Percentiles rank a stretch among this genome's conserved stretches.
phyloP scores from a whole-genome alignment of 768 basidiomycete genomes.

The Boletus sensibilis region DNA sequence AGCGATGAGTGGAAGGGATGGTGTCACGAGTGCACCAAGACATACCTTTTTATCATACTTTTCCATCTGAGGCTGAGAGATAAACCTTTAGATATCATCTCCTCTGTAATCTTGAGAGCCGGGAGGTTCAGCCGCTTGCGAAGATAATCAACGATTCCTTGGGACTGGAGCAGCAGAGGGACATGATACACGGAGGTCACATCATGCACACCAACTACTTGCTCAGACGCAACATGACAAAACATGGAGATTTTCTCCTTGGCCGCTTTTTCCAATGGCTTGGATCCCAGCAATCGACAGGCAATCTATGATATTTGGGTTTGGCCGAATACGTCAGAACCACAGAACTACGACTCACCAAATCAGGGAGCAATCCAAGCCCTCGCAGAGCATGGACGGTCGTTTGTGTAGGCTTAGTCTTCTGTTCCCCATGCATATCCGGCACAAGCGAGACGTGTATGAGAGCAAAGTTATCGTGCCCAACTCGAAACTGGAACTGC shows the following conservation, averaged over 20 bases:
- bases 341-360: slow-evolving; percentile 50
- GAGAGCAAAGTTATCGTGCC: slow-evolving; percentile 93
- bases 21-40: background rate
- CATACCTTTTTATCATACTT: slow-evolving; percentile 77
- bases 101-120: slow-evolving; percentile 49
- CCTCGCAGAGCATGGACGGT: slow-evolving; percentile 93
- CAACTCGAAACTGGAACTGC: slow-evolving; percentile 99
- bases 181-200: slow-evolving; percentile 97
- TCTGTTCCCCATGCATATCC: slow-evolving; percentile 97
- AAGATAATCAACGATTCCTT: slow-evolving; percentile 88
- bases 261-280: slow-evolving; percentile 79
- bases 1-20: slow-evolving; percentile 2
- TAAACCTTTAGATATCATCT: slow-evolving; percentile 59
- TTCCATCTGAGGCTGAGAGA: slow-evolving; percentile 77
- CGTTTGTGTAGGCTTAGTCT: slow-evolving; percentile 98
- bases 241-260: slow-evolving; percentile 99
- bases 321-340: background rate
- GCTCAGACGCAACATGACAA: slow-evolving; percentile 88
- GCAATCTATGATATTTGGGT: slow-evolving; percentile 63
- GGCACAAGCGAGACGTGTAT: slow-evolving; percentile 98
- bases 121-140: slow-evolving; percentile 77
- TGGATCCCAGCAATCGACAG: slow-evolving; percentile 78
- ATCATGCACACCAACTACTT: slow-evolving; percentile 94
- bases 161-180: slow-evolving; percentile 85
- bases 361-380: slow-evolving; percentile 87